These are phyloP conservation scores for Xenoacremonium recifei DNA, from an alignment of 2,329 filamentous ascomycete species.

Conservation along the genomic window DNA sequence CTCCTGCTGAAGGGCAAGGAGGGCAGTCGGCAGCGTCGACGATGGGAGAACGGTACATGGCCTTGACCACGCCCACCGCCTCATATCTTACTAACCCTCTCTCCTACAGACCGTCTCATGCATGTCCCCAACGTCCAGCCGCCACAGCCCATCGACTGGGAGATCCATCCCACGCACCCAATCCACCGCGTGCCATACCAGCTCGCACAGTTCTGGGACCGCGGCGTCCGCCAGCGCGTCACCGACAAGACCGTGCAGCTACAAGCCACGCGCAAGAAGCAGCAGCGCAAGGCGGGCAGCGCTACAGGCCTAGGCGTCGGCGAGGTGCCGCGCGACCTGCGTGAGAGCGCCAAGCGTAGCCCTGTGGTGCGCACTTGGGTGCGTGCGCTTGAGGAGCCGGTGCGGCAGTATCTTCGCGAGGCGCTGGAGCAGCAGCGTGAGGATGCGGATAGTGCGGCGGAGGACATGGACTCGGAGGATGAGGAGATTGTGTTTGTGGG, in stretches of 20 bases:
- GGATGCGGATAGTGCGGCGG: constrained; percentile 29
- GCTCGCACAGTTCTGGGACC: constrained; percentile 82
- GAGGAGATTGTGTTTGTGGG: constrained; percentile 94
- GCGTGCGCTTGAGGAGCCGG: constrained; percentile 80
- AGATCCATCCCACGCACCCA: constrained; percentile 76
- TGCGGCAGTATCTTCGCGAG: constrained; percentile 65
- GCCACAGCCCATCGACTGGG: constrained; percentile 79
- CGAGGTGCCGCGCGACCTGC: constrained; percentile 75
- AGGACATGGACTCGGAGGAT: constrained; percentile 54
- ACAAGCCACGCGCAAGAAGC: constrained; percentile 44
- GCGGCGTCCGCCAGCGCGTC: constrained; percentile 47
- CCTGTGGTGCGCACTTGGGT: constrained; percentile 78
- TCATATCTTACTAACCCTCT: neutral
- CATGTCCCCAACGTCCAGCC: constrained; percentile 84
- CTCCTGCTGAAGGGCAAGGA: constrained; percentile 85
- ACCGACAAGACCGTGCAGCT: constrained; percentile 43
- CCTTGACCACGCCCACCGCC: neutral
- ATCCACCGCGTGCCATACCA: constrained; percentile 83
- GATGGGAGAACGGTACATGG: constrained; percentile 87
- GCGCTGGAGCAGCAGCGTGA: constrained; percentile 10
- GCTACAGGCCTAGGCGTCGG: constrained; percentile 46
- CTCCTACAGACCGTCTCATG: constrained; percentile 71
- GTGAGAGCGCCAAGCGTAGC: constrained; percentile 75
- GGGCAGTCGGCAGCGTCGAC: constrained; percentile 77
- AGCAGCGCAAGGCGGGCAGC: constrained; percentile 40